phyloP scores from a whole-genome alignment of 768 basidiomycete genomes.

The Auricularia sp. region DNA sequence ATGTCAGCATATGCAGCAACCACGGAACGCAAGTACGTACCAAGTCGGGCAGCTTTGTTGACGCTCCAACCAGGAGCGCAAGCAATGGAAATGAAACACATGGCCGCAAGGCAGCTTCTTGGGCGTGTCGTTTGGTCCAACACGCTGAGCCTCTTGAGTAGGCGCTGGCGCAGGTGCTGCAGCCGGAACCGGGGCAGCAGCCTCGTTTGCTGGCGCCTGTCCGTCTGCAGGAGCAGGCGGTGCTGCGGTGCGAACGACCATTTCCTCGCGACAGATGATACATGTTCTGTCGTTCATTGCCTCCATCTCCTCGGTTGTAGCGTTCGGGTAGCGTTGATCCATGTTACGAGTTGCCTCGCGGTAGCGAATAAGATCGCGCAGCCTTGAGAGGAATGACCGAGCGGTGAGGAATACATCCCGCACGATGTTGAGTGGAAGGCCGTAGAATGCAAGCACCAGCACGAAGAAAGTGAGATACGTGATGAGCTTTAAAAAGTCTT shows the following conservation, averaged over 20 bases:
- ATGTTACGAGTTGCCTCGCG: slow-evolving; percentile 91
- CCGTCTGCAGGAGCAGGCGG: slow-evolving; percentile 3
- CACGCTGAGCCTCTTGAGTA: slow-evolving; percentile 26
- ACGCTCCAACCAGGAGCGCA: slow-evolving; percentile 94
- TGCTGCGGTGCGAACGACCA: slow-evolving; percentile 38
- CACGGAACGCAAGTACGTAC: slow-evolving; percentile 35
- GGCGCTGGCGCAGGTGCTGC: slow-evolving; percentile 12
- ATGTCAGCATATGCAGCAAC: slow-evolving; percentile 1
- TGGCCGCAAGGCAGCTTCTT: slow-evolving; percentile 97
- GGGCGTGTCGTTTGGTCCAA: slow-evolving; percentile 85
- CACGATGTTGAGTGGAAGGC: slow-evolving; percentile 90
- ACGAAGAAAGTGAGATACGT: slow-evolving; percentile 92
- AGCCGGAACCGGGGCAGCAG: slow-evolving; percentile 11
- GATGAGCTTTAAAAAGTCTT: slow-evolving; percentile 88
- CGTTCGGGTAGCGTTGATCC: slow-evolving; percentile 92
- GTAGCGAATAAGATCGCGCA: slow-evolving; percentile 84
- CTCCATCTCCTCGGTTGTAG: slow-evolving; percentile 73
- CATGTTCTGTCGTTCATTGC: slow-evolving; percentile 84
- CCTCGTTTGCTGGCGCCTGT: slow-evolving; percentile 15
- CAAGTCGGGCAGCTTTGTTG: slow-evolving; percentile 99
- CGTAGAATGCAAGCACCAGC: slow-evolving; percentile 89
- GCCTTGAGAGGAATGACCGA: slow-evolving; percentile 79
- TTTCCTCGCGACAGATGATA: slow-evolving; percentile 97
- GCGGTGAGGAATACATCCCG: slow-evolving; percentile 95
- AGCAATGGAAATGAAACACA: slow-evolving; percentile 95